A percentile compares a stretch with the other conserved stretches of the same genome.
These are phyloP conservation scores for Lolium perenne DNA, from an alignment of 176 grass and related monocot species.

Conservation along the genomic window DNA sequence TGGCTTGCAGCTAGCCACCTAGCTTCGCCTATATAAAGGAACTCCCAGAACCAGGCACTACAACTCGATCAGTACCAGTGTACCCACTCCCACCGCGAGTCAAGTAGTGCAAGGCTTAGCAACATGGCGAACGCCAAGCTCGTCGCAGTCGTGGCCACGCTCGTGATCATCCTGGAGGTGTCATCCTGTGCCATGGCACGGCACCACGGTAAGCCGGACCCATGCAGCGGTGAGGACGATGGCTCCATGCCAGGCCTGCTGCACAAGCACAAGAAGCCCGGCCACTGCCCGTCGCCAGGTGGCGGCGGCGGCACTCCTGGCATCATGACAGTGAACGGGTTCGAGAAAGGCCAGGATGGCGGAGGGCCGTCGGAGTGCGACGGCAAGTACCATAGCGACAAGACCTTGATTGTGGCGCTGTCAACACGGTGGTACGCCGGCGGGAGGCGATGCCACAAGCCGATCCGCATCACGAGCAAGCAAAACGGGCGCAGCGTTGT, in stretches of 20 bases:
- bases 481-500: slow-evolving; percentile 9
- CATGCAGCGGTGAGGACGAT: too few relatives aligned
- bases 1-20: neutral
- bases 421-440: slow-evolving; percentile 35
- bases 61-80: neutral
- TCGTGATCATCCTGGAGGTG: neutral
- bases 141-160: neutral
- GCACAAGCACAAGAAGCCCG: too few relatives aligned
- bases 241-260: too few relatives aligned
- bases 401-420: slow-evolving; percentile 28
- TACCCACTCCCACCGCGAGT: too few relatives aligned
- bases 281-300: too few relatives aligned
- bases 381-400: neutral
- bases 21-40: neutral
- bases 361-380: neutral
- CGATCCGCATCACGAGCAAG: slow-evolving; percentile 29
- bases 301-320: neutral
- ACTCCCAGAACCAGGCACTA: neutral
- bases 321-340: slow-evolving; percentile 37
- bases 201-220: slow-evolving; percentile 8
- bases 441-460: slow-evolving; percentile 25
- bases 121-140: slow-evolving; percentile 23
- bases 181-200: neutral
- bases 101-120: neutral
- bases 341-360: neutral